phyloP scores from a whole-genome alignment of 108 stramenopile genomes.

The Nitzschia sp. region DNA sequence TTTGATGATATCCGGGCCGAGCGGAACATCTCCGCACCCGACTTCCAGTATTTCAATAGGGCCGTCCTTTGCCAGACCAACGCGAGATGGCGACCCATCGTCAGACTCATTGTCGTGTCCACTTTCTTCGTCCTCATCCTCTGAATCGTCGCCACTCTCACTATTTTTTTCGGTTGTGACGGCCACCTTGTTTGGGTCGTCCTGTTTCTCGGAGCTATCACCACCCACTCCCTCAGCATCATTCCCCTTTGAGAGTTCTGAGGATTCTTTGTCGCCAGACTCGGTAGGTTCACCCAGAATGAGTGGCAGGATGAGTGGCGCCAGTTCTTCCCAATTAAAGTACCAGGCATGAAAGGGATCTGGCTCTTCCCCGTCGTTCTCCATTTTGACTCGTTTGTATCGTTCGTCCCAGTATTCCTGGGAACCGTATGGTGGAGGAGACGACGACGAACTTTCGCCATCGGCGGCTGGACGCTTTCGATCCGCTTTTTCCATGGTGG shows the following conservation, averaged over 20 bases:
- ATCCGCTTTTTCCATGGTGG: conserved; percentile 1
- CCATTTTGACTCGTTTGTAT: conserved; percentile 28
- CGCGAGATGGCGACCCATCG: conserved; percentile 18
- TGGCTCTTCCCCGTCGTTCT: conserved; percentile 37
- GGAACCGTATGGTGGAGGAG: conserved; percentile 61
- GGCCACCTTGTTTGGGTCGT: conserved; percentile 38
- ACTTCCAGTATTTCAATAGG: conserved; percentile 75
- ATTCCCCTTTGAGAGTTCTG: conserved; percentile 7
- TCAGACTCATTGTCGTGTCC: conserved; percentile 41
- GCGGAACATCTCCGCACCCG: conserved; percentile 82
- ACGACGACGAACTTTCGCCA: neutral
- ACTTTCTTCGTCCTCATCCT: conserved; percentile 39
- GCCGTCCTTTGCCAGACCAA: conserved; percentile 32
- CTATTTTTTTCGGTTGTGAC: conserved; percentile 19
- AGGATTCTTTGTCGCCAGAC: neutral
- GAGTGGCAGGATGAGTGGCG: conserved; percentile 70
- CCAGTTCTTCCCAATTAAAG: conserved; percentile 76
- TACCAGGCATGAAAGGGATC: conserved; percentile 78
- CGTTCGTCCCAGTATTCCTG: conserved; percentile 81
- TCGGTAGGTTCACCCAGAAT: conserved; percentile 50
- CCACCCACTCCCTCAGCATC: neutral
- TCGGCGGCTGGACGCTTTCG: neutral
- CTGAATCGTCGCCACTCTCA: conserved; percentile 22
- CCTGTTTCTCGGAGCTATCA: conserved; percentile 8
- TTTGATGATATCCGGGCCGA: conserved; percentile 39